These are phyloP conservation scores for Agaricus blazei DNA, from an alignment of 768 basidiomycete species.

Conservation along the genomic window DNA sequence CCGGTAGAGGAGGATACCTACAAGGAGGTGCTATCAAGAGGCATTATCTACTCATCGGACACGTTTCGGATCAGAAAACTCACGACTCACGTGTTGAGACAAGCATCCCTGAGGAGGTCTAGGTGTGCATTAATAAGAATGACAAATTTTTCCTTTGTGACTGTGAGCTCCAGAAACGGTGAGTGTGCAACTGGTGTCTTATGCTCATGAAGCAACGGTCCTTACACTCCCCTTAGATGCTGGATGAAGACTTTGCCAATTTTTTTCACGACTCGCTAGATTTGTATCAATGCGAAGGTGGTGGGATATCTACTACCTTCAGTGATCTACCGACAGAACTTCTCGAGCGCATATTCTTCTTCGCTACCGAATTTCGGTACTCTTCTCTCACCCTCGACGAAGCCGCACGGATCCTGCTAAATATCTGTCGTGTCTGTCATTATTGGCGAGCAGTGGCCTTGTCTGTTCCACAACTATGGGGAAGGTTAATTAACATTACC, in stretches of 20 bases:
- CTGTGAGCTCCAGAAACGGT: too few relatives aligned
- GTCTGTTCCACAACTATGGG: slow-evolving; percentile 2
- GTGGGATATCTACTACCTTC: background rate
- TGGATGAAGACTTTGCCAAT: too few relatives aligned
- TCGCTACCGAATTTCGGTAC: background rate
- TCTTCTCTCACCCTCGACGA: background rate
- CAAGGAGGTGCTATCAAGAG: too few relatives aligned
- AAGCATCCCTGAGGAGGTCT: too few relatives aligned
- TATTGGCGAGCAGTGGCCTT: slow-evolving; percentile 4
- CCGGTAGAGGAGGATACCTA: too few relatives aligned
- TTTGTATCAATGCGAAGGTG: too few relatives aligned
- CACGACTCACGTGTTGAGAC: background rate
- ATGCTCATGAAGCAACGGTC: too few relatives aligned
- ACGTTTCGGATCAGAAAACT: background rate
- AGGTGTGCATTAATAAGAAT: background rate
- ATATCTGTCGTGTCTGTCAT: background rate
- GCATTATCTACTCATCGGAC: too few relatives aligned
- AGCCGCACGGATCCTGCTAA: background rate
- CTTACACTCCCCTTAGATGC: too few relatives aligned
- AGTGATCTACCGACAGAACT: background rate
- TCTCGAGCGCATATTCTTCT: background rate
- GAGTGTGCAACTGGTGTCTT: too few relatives aligned
- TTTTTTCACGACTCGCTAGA: too few relatives aligned
- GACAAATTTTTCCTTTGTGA: background rate
- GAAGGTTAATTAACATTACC: slow-evolving; percentile 3